Conservation (phyloP, 2,329 filamentous ascomycete species). For the Fusarium ramigenum region DNA sequence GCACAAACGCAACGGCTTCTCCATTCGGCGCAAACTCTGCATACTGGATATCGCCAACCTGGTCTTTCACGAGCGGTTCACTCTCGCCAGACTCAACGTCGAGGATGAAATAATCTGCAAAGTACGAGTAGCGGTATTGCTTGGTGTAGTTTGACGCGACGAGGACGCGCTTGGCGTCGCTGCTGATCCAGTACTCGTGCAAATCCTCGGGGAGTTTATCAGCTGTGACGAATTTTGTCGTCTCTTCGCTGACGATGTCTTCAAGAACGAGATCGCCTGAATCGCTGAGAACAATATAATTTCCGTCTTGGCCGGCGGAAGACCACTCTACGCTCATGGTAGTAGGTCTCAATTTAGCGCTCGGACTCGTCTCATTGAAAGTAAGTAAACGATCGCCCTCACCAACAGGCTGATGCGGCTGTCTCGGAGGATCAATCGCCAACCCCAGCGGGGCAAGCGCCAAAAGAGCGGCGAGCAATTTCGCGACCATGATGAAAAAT, state of each 20-base stretch:
- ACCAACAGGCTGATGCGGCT: conserved; percentile 64
- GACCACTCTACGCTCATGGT: conserved; percentile 66
- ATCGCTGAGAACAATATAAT: conserved; percentile 63
- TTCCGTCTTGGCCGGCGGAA: conserved; percentile 66
- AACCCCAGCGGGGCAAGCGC: conserved; percentile 28
- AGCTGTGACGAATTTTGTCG: conserved; percentile 65
- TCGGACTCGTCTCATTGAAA: conserved; percentile 67
- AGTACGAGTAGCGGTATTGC: conserved; percentile 74
- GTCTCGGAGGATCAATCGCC: conserved; percentile 61
- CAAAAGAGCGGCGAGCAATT: conserved; percentile 27
- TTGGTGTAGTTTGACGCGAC: conserved; percentile 74
- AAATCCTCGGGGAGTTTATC: conserved; percentile 65
- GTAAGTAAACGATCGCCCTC: conserved; percentile 65
- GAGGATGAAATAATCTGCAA: conserved; percentile 72
- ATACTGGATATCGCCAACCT: conserved; percentile 73
- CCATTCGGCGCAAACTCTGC: conserved; percentile 68
- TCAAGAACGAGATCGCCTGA: conserved; percentile 67
- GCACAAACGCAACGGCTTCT: conserved; percentile 72
- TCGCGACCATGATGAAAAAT: conserved; percentile 10
- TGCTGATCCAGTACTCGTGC: conserved; percentile 68
- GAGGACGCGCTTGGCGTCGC: conserved; percentile 66
- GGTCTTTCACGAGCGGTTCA: conserved; percentile 65
- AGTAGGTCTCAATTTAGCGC: conserved; percentile 55
- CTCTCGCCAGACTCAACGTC: conserved; percentile 66
- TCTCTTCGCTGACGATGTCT: conserved; percentile 67